Base-by-base conservation (phyloP, 179 eudicot genomes). In the Beta lomatogona region DNA sequence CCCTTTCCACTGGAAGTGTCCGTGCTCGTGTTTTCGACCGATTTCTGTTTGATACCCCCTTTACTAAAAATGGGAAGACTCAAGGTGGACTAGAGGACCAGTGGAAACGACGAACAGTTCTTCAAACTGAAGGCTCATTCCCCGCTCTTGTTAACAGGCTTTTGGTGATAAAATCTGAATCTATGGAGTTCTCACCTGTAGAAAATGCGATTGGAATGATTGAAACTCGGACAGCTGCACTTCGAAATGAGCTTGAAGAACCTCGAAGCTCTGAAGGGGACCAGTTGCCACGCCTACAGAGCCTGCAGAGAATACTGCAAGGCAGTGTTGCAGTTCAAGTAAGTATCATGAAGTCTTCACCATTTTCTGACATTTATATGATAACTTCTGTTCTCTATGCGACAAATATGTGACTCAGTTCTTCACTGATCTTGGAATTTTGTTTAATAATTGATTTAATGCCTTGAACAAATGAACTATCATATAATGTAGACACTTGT, bases 281-380 rank as follows among this genome's bases (percentile, higher is more conserved):
- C 86, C 99, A 97, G 86, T 94, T 97, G 81, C 99, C 99, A 48
- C 97, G 98, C 44, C 93, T 96, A 16, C 99, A 97, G 87, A 94
- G 98, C 86, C 91, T 97, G 75, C 99, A 97, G 85, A 97, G 99
- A 87, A 97, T 97, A 82, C 95, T 97, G 60, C 99, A 97, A 89
- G 99, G 99, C 86, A 94, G 98, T 78, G 99, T 97, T 44, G 99
- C 99, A 64, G 99, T 97, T 85, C 99, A 97, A 91, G 99, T 97
- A 86, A 92, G 96, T 88, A 78, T 44, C 72, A 3, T 73, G 69
- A 15, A 66, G 3, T 54, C 46, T 69, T 71, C 13, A 22, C 58
- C 63, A 12, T 71, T 36, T 55, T 21, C 19, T 57, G 41, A 21
- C 19, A 1, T 16, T 53, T 14, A 50, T 53, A 28, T 73, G n/a